Base-by-base conservation (phyloP, 2,329 filamentous ascomycete genomes). In the Emericellopsis cladophorae region DNA sequence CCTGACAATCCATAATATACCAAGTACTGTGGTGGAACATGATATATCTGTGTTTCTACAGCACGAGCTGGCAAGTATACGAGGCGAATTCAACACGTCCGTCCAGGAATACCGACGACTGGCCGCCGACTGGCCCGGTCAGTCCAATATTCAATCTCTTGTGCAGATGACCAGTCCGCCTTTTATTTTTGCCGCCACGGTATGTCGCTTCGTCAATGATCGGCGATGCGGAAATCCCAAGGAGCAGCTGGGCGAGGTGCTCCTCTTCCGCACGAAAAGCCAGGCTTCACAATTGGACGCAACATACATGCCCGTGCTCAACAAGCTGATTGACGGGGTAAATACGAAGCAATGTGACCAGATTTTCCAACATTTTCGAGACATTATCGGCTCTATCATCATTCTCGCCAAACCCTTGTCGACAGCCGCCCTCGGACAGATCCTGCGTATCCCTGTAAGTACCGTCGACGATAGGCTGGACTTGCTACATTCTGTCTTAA, bases 31-130 rank as follows among this genome's bases (percentile, higher is more conserved):
- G 8, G 50, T 65, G 10, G 45, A 57, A 40, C 48, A 50, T 8
- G 63, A 67, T 43, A 58, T 67, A n/a, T 29, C 37, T 2, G 23
- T 48, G 10, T 65, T 52, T 42, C 42, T 67, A 12, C 18, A 43
- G 10, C 32, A 51, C 26, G 45, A 58, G 37, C 49, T 65, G 22
- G 36, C 32, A 10, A 42, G 42, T 12, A 59, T 65, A 24, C 42
- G 48, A 35, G 26, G 50, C 10, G 39, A 48, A 7, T 51, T 52
- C 22, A 54, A 51, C 22, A 35, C 8, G 23, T 24, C 24, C 4
- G 40, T 42, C 7, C 5, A 16, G 5, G 9, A 36, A 24, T 39
- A 42, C 5, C 33, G 40, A 22, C 39, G 37, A 18, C 31, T 44
- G 16, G 18, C 41, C 22, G 16, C 31, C 4, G 31, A 38, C 21